Conservation (phyloP, 2,329 filamentous ascomycete genomes). For the Chrysoporthe deuterocubensis region DNA sequence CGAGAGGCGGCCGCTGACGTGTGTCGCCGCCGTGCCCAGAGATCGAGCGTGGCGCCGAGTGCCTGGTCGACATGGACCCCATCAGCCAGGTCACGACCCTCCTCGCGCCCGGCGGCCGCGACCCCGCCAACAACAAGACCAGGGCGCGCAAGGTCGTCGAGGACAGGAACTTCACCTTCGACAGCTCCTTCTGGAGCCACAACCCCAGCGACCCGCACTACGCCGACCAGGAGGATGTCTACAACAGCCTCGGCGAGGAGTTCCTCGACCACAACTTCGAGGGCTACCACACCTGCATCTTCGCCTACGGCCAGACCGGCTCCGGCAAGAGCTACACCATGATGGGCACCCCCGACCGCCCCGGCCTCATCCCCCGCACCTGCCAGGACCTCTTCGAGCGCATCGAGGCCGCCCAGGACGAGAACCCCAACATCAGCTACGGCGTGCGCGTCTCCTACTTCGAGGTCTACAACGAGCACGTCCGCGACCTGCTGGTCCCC, state of each 20-base stretch:
- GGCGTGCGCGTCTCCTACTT: constrained; percentile 98
- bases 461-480: constrained; percentile 99
- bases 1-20: background rate
- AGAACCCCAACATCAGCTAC: constrained; percentile 91
- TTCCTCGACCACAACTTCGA: constrained; percentile 99
- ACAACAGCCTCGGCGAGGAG: constrained; percentile 91
- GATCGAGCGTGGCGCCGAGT: constrained; percentile 77
- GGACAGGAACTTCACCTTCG: constrained; percentile 92
- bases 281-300: constrained; percentile 98
- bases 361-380: constrained; percentile 90
- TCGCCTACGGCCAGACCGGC: constrained; percentile 96
- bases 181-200: constrained; percentile 98
- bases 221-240: constrained; percentile 89
- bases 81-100: constrained; percentile 83
- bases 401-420: constrained; percentile 76
- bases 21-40: constrained; percentile 57
- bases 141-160: constrained; percentile 77
- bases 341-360: constrained; percentile 87
- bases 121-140: constrained; percentile 58
- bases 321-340: constrained; percentile 98
- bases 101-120: constrained; percentile 51
- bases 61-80: constrained; percentile 91
- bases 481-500: constrained; percentile 87
- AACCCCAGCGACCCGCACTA: constrained; percentile 80
- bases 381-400: constrained; percentile 96